These are phyloP conservation scores for Nowakowskiella sp. DNA, from an alignment of 192 early-diverging fungal species.

Conservation along the genomic window DNA sequence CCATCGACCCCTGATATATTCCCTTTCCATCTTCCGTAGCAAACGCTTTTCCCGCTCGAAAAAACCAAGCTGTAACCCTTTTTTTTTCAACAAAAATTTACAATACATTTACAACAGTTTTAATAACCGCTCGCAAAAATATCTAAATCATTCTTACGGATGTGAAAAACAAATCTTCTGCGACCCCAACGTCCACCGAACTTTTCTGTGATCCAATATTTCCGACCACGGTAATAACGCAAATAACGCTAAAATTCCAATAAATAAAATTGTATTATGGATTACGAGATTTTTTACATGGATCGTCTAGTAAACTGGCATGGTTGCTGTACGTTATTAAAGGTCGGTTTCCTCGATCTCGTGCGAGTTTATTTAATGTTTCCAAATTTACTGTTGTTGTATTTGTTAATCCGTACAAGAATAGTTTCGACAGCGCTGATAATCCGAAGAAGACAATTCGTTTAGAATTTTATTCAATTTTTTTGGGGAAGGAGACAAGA, in stretches of 20 bases:
- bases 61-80: constrained; percentile 50
- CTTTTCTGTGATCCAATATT: constrained; percentile 22
- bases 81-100: constrained; percentile 1
- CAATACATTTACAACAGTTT: constrained; percentile 6
- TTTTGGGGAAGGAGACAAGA: too few species aligned
- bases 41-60: constrained; percentile 71
- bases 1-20: constrained; percentile 76
- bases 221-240: constrained; percentile 18
- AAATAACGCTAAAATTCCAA: neutral
- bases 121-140: neutral
- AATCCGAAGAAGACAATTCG: too few species aligned
- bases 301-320: constrained; percentile 27
- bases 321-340: constrained; percentile 35
- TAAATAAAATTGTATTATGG: neutral
- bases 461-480: too few species aligned
- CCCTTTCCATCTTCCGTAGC: constrained; percentile 53
- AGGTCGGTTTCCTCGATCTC: constrained; percentile 12
- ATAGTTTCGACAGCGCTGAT: constrained; percentile 13
- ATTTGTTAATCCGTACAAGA: constrained; percentile 12
- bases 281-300: constrained; percentile 2
- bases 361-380: constrained; percentile 1
- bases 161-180: constrained; percentile 77
- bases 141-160: constrained; percentile 34
- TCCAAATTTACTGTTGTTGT: constrained; percentile 10
- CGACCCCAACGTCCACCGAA: constrained; percentile 83